phyloP scores from a whole-genome alignment of 768 basidiomycete genomes.

The Pleurotus platypus region DNA sequence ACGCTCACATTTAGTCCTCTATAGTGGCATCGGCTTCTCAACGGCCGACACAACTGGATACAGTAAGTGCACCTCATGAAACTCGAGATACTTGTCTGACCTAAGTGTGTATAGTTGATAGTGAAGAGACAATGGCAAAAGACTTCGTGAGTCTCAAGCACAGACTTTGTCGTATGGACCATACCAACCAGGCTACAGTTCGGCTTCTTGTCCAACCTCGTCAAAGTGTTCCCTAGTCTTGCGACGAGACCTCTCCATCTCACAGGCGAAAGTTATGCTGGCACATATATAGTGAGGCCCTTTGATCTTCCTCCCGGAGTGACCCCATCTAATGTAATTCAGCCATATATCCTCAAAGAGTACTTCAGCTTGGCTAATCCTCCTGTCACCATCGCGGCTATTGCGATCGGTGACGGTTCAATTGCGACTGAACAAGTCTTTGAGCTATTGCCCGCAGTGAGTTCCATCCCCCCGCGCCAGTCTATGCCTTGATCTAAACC shows the following conservation, averaged over 20 bases:
- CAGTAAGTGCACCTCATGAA: constrained; percentile 30
- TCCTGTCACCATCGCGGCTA: constrained; percentile 63
- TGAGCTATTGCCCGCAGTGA: constrained; percentile 52
- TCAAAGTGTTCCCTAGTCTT: constrained; percentile 71
- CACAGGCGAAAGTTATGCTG: constrained; percentile 75
- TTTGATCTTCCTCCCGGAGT: background rate
- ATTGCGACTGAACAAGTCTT: constrained; percentile 50
- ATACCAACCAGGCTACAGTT: constrained; percentile 37
- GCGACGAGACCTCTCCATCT: constrained; percentile 63
- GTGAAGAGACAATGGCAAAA: constrained; percentile 63
- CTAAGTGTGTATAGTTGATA: constrained; percentile 32
- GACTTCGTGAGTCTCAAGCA: constrained; percentile 40
- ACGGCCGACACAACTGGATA: constrained; percentile 63
- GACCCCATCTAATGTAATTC: constrained; percentile 1
- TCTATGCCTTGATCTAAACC: background rate
- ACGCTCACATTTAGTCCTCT: constrained; percentile 9
- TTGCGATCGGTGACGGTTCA: constrained; percentile 70
- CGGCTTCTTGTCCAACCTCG: constrained; percentile 67
- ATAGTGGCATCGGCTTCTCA: constrained; percentile 58
- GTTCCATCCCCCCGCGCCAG: constrained; percentile 13
- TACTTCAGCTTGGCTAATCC: constrained; percentile 62
- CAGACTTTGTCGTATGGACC: background rate
- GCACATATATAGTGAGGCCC: constrained; percentile 58
- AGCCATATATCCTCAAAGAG: constrained; percentile 77
- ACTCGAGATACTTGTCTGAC: background rate